Base-by-base conservation (phyloP, 208 protist species). In the Trypanosoma cruzi region DNA sequence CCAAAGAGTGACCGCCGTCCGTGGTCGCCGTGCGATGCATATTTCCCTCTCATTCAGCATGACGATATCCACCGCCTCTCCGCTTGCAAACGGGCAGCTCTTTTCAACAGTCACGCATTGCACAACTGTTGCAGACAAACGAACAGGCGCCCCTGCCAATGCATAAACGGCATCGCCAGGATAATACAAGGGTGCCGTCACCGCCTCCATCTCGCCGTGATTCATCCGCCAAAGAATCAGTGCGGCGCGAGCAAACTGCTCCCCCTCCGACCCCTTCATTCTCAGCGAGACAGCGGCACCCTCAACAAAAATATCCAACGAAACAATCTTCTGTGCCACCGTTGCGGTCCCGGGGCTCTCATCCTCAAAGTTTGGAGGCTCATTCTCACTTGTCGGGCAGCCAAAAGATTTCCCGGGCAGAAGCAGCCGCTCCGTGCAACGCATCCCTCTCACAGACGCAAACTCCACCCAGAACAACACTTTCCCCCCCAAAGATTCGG, bases 11-110 rank as follows among this genome's bases (percentile, higher is more conserved):
- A 40, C 65, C 22, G 10, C 20, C 22, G 18, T 44, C 2, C 3
- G 55, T 24, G 54, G 65, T 26, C 61, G 60, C 7, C 54, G 53
- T 8, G 29, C 28, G 26, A 63, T 62, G 20, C 42, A 70, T 18
- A 70, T n/a, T 1, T 70, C 55, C 16, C 53, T 52, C 40, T 44
- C 65, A 49, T 54, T 62, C 18, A 55, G 13, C 65, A 70, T 70
- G 42, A 54, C 18, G 29, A 70, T 46, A 20, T 70, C 65, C 5
- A 70, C 65, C 1, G 54, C 54, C 26, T 13, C 34, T 1, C 48
- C 48, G 26, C 7, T 31, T 28, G 54, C 48, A 10, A 32, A 40
- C 31, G 1, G 28, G 29, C 29, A 20, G 40, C 1, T 16, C 24
- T 18, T 14, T 32, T 20, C 24, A 50, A 10, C 36, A 24, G 28